Evolutionary conservation across 1,139 yeast genomes (phyloP), one percentile per base, ranked within the genome.

Genomic region (Yamadazyma dendronema): DNA sequence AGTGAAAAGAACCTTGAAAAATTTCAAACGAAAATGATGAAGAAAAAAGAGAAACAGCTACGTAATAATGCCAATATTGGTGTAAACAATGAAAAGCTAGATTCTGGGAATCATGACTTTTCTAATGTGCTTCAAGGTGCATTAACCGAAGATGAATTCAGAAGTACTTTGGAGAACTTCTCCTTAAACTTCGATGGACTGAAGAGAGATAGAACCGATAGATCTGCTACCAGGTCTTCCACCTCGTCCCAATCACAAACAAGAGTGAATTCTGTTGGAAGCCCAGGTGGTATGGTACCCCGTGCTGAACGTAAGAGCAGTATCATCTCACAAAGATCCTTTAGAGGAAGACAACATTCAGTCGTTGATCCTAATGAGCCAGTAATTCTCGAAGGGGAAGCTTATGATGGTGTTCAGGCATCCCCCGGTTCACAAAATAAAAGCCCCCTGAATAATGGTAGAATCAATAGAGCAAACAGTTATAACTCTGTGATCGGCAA

Each of bases 41-140:
- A 42, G 19, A 43, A 52, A 17, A 53, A 48, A 32, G 29, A 5
- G 4, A 29, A 53, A 29, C 30, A 23, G 10, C 19, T 30, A 9
- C 17, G 10, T 9, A 14, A 24, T 8, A 13, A 17, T 2, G n/a
- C 29, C 4, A 29, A 12, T 4, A 26, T 21, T 11, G 33, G 27
- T 9, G 25, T 19, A 10, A 16, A 30, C 14, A 13, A 25, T 5
- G 42, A 30, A 21, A 34, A 40, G 14, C 10, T 27, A 15, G 34
- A 34, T 4, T 9, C 3, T 9, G 17, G 12, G 10, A 17, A 19
- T 12, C 73, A 66, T 52, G 75, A 70, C 48, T 68, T 58, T 47
- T 68, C 74, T 11, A 59, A 60, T 44, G 50, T 69, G 22, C 49
- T 70, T 24, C 47, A 50, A 19, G 71, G 63, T 10, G 62, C 57